Conservation (phyloP, 148 eudicot genomes). For the Chenopodium suecicum region DNA sequence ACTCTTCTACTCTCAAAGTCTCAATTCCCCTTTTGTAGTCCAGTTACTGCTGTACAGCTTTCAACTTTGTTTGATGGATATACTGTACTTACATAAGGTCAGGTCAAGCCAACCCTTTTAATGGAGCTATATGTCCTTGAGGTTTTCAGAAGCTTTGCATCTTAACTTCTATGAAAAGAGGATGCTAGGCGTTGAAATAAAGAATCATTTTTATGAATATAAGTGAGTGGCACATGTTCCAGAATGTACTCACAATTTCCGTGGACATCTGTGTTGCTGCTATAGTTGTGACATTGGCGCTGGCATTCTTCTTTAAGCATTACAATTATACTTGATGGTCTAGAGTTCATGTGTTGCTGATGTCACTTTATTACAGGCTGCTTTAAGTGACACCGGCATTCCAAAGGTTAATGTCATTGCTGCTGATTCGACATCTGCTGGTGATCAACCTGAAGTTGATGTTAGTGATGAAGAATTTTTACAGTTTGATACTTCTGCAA, state of each 20-base stretch:
- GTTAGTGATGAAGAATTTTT: conserved; percentile 91
- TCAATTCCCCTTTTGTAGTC: too few relatives aligned
- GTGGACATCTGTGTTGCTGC: background rate
- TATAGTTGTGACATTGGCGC: background rate
- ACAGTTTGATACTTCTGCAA: conserved; percentile 75
- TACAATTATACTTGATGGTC: background rate
- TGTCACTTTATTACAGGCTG: conserved; percentile 50
- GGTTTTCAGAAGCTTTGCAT: background rate
- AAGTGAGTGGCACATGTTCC: too few relatives aligned
- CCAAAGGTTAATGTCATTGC: conserved; percentile 75
- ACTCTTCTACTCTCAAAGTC: background rate
- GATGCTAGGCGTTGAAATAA: background rate
- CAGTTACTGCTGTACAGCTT: background rate
- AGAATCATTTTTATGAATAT: background rate
- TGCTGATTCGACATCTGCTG: conserved; percentile 43
- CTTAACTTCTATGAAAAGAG: background rate
- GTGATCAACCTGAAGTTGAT: conserved; percentile 84
- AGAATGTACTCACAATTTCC: background rate
- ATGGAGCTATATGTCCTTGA: background rate
- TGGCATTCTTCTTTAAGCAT: background rate
- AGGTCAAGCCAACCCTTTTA: background rate
- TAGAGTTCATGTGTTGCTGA: background rate
- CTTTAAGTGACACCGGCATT: conserved; percentile 79
- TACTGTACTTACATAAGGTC: background rate
- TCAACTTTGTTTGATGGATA: background rate